These are phyloP conservation scores for Hermanozyma aechmeae DNA, from an alignment of 805 yeast genomes.

Conservation along the genomic window DNA sequence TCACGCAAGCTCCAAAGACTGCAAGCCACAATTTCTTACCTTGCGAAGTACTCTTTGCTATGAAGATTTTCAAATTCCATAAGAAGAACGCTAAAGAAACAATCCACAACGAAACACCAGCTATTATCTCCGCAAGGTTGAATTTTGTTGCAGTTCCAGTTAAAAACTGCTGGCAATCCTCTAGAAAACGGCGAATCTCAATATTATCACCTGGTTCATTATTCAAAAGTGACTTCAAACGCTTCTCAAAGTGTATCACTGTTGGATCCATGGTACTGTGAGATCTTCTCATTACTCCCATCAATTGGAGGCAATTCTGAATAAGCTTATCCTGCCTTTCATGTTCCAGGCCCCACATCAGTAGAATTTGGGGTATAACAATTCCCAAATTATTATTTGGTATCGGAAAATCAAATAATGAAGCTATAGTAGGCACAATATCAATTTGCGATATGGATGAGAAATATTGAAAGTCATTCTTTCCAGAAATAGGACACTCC, in stretches of 20 bases:
- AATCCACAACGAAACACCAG: too few species aligned
- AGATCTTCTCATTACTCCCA: conserved; percentile 36
- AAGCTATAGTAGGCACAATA: conserved; percentile 60
- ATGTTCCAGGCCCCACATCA: conserved; percentile 26
- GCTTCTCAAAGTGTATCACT: too few species aligned
- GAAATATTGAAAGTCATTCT: conserved; percentile 45
- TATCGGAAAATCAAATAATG: conserved; percentile 52
- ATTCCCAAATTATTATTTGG: conserved; percentile 73
- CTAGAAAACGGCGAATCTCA: too few species aligned
- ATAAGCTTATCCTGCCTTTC: conserved; percentile 27
- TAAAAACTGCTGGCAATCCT: too few species aligned
- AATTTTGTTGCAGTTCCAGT: too few species aligned
- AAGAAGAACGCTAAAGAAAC: too few species aligned
- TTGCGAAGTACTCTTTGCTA: too few species aligned
- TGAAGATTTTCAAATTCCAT: too few species aligned
- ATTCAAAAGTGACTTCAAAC: too few species aligned
- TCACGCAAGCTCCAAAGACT: conserved; percentile 24
- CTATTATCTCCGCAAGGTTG: too few species aligned
- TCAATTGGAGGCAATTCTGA: conserved; percentile 53
- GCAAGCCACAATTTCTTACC: neutral
- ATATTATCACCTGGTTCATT: too few species aligned
- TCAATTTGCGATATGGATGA: conserved; percentile 55
- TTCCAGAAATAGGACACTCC: conserved; percentile 28
- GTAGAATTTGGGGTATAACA: conserved; percentile 38
- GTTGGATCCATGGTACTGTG: too few species aligned